Conservation (phyloP, 148 eudicot genomes). For the Fagopyrum esculentum region DNA sequence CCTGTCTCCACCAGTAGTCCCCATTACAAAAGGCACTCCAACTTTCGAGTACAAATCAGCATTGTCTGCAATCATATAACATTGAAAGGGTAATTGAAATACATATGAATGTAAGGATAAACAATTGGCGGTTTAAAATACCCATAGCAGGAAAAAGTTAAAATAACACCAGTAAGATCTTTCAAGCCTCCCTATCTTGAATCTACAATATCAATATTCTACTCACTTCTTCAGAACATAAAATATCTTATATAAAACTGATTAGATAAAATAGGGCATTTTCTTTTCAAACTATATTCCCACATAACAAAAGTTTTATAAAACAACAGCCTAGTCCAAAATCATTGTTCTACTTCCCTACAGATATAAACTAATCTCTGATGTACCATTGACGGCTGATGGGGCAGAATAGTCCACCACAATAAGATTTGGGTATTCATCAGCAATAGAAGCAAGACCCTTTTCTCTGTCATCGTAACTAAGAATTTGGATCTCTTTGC, state of each 20-base stretch:
- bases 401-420: conserved; percentile 92
- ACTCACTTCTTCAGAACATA: neutral
- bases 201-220: neutral
- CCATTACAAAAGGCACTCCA: conserved; percentile 98
- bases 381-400: conserved; percentile 72
- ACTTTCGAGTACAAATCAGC: conserved; percentile 81
- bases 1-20: conserved; percentile 97
- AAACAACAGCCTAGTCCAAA: neutral
- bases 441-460: conserved; percentile 38
- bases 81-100: neutral
- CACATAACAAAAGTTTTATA: no score
- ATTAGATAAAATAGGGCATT: no score
- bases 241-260: neutral
- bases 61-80: conserved; percentile 43
- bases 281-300: no score
- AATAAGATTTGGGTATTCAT: conserved; percentile 61
- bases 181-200: neutral
- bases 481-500: conserved; percentile 59
- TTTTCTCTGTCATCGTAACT: conserved; percentile 61
- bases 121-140: no score
- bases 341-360: neutral
- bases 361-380: neutral
- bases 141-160: no score
- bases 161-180: no score
- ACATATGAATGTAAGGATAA: neutral